Percentiles rank a stretch among this genome's conserved stretches.
Evolutionary conservation across 495 filamentous ascomycete genomes (phyloP).

Genomic region (Massariosphaeria phaeospora): DNA sequence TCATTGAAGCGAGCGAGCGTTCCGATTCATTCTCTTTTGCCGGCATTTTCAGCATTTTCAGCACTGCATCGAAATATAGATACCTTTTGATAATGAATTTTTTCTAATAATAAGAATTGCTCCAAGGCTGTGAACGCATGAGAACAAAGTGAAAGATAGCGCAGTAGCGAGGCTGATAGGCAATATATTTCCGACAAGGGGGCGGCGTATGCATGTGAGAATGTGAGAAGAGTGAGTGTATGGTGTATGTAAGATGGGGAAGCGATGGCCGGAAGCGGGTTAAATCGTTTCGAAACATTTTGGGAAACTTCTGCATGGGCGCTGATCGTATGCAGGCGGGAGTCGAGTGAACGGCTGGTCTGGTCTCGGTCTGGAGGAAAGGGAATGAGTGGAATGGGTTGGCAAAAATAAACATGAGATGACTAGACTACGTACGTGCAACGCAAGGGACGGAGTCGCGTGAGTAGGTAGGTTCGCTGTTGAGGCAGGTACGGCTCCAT

Average conservation of each 20-base stretch:
- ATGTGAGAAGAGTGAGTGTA: not conserved
- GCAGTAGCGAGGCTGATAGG: constrained; percentile 5
- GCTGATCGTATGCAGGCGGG: no score
- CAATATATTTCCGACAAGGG: constrained; percentile 13
- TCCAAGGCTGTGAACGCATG: no score
- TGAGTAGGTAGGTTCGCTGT: no score
- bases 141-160: constrained; percentile 7
- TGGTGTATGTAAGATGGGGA: not conserved
- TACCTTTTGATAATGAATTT: no score
- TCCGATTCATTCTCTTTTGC: not conserved
- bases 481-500: no score
- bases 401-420: not conserved
- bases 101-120: no score
- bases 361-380: not conserved
- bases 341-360: no score
- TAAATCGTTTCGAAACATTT: constrained; percentile 29
- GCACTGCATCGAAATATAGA: no score
- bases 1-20: not conserved
- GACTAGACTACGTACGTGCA: no score
- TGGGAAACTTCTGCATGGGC: no score
- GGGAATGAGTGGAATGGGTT: not conserved
- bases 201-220: not conserved
- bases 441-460: no score
- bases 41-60: no score
- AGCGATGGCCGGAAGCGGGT: constrained; percentile 17